Evolutionary conservation across 768 basidiomycete species (phyloP).

Genomic region (Lentinula sp.): DNA sequence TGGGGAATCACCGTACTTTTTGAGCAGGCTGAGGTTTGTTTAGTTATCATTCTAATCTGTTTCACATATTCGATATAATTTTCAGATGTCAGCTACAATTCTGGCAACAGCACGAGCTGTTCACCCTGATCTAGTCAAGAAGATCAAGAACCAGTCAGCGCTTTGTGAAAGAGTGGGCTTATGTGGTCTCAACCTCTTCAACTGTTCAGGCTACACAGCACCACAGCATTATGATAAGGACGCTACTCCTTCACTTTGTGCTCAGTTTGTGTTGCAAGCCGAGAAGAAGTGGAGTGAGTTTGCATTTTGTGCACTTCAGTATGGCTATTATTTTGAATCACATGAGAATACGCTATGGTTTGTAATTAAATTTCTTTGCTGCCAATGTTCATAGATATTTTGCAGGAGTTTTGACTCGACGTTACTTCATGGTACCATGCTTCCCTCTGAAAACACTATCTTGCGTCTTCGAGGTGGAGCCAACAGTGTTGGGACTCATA

Average conservation of each 20-base stretch:
- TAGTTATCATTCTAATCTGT: neutral
- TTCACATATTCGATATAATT: neutral
- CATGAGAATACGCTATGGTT: neutral
- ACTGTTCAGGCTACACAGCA: neutral
- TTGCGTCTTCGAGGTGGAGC: neutral
- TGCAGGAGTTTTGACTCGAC: neutral
- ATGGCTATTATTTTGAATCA: neutral
- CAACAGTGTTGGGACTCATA: neutral
- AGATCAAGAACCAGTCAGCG: neutral
- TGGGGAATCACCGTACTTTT: neutral
- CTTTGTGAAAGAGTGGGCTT: neutral
- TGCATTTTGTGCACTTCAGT: neutral
- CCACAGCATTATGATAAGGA: neutral
- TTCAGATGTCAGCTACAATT: neutral
- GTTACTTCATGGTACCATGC: neutral
- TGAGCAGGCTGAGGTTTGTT: conserved; percentile 1
- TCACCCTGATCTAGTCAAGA: neutral
- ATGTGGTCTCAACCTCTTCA: neutral
- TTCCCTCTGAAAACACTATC: neutral
- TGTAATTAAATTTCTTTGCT: neutral
- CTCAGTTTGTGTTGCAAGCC: neutral
- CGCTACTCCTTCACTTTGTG: neutral
- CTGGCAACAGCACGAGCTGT: neutral
- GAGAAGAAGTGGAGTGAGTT: neutral
- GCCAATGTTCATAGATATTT: neutral